These are phyloP conservation scores for Eurotiales sp. DNA, from an alignment of 2,329 filamentous ascomycete genomes.

Conservation along the genomic window DNA sequence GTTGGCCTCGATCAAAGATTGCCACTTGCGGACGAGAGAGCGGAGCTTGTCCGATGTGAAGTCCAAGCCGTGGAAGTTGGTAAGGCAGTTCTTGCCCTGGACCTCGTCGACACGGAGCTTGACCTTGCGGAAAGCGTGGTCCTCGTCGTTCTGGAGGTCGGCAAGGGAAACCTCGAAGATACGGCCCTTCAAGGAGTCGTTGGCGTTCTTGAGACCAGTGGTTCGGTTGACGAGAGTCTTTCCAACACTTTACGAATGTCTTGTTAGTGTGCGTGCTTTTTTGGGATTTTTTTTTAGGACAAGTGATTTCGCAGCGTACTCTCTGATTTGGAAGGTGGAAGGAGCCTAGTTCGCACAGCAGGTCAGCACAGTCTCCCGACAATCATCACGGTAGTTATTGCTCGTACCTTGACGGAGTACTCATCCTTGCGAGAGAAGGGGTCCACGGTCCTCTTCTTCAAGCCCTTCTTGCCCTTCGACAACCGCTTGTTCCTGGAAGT, in stretches of 20 bases:
- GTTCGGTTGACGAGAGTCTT: conserved; percentile 99
- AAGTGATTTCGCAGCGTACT: conserved; percentile 61
- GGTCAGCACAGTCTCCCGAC: background rate
- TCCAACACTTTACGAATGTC: conserved; percentile 68
- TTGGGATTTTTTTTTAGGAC: background rate
- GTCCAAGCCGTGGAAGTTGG: conserved; percentile 99
- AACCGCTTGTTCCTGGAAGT: conserved; percentile 91
- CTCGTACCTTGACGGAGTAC: conserved; percentile 87
- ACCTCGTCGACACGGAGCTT: conserved; percentile 98
- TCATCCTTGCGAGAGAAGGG: conserved; percentile 99
- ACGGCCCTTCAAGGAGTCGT: conserved; percentile 97
- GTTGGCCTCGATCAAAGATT: conserved; percentile 98
- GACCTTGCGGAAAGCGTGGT: conserved; percentile 99
- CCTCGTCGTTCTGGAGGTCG: conserved; percentile 99
- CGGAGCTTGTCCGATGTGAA: conserved; percentile 99
- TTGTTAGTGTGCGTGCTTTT: conserved; percentile 4
- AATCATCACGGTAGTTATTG: background rate
- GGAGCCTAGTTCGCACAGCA: conserved; percentile 62
- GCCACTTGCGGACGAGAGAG: conserved; percentile 99
- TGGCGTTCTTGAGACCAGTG: conserved; percentile 99
- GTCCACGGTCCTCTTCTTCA: conserved; percentile 99
- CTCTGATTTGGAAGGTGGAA: conserved; percentile 90
- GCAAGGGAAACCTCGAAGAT: conserved; percentile 99
- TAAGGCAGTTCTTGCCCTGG: conserved; percentile 99
- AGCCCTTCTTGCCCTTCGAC: conserved; percentile 99